A percentile compares a stretch with the other conserved stretches of the same genome.
phyloP scores from a whole-genome alignment of 2,329 filamentous ascomycete species.

The Teratosphaeria gauchensis region DNA sequence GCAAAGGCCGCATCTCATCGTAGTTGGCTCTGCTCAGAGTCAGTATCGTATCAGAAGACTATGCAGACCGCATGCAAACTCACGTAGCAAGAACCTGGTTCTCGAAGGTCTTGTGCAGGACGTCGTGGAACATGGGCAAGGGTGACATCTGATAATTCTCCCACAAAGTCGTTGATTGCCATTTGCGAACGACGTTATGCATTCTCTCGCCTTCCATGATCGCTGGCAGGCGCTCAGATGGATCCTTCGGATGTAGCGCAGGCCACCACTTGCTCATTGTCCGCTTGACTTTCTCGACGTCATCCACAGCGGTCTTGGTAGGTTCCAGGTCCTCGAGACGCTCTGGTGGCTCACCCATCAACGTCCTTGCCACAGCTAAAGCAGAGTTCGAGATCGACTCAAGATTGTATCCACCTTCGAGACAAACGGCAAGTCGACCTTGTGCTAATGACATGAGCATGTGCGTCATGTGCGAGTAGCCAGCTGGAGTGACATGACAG shows the following conservation, averaged over 20 bases:
- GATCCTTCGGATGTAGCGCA: conserved; percentile 64
- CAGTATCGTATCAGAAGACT: conserved; percentile 1
- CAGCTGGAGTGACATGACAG: conserved; percentile 81
- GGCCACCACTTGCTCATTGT: conserved; percentile 68
- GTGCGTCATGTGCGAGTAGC: conserved; percentile 97
- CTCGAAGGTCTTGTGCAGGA: conserved; percentile 24
- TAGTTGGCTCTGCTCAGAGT: conserved; percentile 49
- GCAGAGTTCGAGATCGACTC: conserved; percentile 87
- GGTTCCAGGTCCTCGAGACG: conserved; percentile 40
- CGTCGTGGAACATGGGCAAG: conserved; percentile 66
- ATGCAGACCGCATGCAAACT: conserved; percentile 3
- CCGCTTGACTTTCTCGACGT: conserved; percentile 47
- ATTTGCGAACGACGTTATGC: conserved; percentile 69
- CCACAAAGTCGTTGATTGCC: conserved; percentile 62
- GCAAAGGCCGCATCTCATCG: conserved; percentile 53
- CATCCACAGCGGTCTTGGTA: conserved; percentile 44
- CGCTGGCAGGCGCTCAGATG: conserved; percentile 22
- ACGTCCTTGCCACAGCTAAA: conserved; percentile 76
- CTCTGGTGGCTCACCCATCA: conserved; percentile 90
- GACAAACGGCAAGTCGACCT: conserved; percentile 81
- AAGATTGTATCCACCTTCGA: conserved; percentile 94
- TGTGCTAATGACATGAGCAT: conserved; percentile 94
- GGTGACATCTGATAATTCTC: conserved; percentile 69
- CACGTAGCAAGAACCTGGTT: conserved; percentile 24
- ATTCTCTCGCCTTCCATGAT: conserved; percentile 49